phyloP scores from a whole-genome alignment of 192 early-diverging fungal genomes.

The Coemansia sp. region DNA sequence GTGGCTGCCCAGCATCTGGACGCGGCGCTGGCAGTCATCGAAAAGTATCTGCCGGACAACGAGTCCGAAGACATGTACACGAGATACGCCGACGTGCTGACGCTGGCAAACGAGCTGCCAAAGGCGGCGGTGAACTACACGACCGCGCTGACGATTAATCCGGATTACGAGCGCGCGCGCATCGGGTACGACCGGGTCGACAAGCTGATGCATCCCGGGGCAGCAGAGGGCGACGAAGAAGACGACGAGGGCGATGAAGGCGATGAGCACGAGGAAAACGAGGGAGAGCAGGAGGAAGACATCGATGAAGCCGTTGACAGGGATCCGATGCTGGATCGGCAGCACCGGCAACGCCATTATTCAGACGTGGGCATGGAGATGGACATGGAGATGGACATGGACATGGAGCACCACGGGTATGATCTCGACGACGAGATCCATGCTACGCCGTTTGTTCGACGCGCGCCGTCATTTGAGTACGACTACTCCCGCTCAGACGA shows the following conservation, averaged over 20 bases:
- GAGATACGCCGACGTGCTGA: constrained; percentile 45
- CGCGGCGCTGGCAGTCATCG: constrained; percentile 25
- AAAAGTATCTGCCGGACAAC: constrained; percentile 30
- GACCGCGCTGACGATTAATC: constrained; percentile 35
- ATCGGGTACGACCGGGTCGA: constrained; percentile 42
- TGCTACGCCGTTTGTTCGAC: neutral
- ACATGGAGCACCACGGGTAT: neutral
- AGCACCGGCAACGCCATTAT: neutral
- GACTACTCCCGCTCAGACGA: neutral
- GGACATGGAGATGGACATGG: neutral
- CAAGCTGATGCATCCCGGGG: constrained; percentile 38
- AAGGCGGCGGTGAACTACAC: constrained; percentile 41
- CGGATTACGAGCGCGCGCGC: constrained; percentile 27
- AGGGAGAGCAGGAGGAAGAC: neutral
- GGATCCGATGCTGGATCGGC: neutral
- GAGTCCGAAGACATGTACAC: constrained; percentile 46
- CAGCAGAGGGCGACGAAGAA: constrained; percentile 3
- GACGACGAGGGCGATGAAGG: constrained; percentile 6
- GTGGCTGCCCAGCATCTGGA: constrained; percentile 12
- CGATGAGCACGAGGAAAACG: constrained; percentile 1
- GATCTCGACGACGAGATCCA: neutral
- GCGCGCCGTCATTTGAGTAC: neutral
- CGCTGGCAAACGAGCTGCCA: constrained; percentile 40
- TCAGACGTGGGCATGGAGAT: neutral
- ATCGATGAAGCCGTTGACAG: neutral